phyloP scores from a whole-genome alignment of 352 stramenopile species.

The Pythium myriotylum region DNA sequence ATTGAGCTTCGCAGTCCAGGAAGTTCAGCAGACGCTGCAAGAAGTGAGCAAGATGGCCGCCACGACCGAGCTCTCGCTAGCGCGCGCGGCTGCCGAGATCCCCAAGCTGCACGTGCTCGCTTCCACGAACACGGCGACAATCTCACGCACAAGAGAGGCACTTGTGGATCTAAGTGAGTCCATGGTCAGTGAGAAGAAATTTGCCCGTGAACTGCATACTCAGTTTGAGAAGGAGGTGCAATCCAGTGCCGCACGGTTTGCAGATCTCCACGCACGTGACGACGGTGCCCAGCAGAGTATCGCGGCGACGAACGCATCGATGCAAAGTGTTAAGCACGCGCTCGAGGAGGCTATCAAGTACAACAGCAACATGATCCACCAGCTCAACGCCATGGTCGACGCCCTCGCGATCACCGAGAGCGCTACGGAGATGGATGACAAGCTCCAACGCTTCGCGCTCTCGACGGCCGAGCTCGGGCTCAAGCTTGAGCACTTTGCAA shows the following conservation, averaged over 20 bases:
- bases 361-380: constrained; percentile 65
- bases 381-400: constrained; percentile 70
- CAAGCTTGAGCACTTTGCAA: constrained; percentile 56
- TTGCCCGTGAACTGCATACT: constrained; percentile 25
- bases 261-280: constrained; percentile 31
- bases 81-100: constrained; percentile 48
- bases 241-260: constrained; percentile 30
- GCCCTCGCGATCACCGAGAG: constrained; percentile 61
- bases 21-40: constrained; percentile 50
- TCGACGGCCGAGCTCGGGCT: constrained; percentile 47
- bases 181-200: constrained; percentile 39
- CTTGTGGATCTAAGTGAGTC: constrained; percentile 38
- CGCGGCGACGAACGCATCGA: constrained; percentile 22
- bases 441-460: constrained; percentile 50
- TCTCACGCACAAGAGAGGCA: constrained; percentile 47
- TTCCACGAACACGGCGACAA: constrained; percentile 38
- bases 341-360: constrained; percentile 48
- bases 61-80: constrained; percentile 44
- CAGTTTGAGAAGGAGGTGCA: constrained; percentile 39
- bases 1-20: constrained; percentile 43
- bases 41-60: constrained; percentile 46
- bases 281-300: constrained; percentile 38
- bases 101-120: constrained; percentile 50
- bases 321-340: constrained; percentile 32
- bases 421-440: constrained; percentile 60